phyloP scores from a whole-genome alignment of 108 stramenopile genomes.

The Skeletonema tropicum region DNA sequence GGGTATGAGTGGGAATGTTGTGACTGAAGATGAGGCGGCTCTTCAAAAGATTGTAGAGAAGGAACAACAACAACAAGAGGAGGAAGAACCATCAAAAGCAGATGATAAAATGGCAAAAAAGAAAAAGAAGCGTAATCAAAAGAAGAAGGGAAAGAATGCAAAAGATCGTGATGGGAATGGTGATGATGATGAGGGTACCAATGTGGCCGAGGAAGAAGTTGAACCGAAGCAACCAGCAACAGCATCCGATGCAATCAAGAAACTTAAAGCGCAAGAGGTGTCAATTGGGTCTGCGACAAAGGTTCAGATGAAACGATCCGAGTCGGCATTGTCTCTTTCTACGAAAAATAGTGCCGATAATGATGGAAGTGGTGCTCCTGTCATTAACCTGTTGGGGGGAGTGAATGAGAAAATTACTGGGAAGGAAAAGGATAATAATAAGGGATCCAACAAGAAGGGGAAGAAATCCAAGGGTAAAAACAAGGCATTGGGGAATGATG shows the following conservation, averaged over 20 bases:
- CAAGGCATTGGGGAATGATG: constrained; percentile 66
- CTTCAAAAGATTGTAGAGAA: constrained; percentile 9
- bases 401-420: constrained; percentile 38
- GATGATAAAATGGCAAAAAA: constrained; percentile 12
- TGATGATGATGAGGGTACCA: background rate
- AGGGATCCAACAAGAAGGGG: constrained; percentile 45
- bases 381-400: constrained; percentile 47
- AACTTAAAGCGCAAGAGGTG: constrained; percentile 77
- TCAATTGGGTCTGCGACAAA: constrained; percentile 75
- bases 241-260: constrained; percentile 68
- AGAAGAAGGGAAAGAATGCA: constrained; percentile 9
- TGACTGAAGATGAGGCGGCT: constrained; percentile 23
- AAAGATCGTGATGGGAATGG: constrained; percentile 25
- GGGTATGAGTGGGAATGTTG: constrained; percentile 40
- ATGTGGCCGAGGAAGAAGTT: background rate
- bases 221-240: constrained; percentile 28
- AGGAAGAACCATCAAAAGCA: background rate
- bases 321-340: constrained; percentile 38
- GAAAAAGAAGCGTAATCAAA: constrained; percentile 39
- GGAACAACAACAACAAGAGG: background rate
- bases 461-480: constrained; percentile 63
- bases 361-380: constrained; percentile 25
- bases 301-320: constrained; percentile 65
- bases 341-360: constrained; percentile 13
- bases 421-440: constrained; percentile 28